A percentile compares a stretch with the other conserved stretches of the same genome.
phyloP scores from a whole-genome alignment of 129 eudicot species.

The Dittrichia graveolens region DNA sequence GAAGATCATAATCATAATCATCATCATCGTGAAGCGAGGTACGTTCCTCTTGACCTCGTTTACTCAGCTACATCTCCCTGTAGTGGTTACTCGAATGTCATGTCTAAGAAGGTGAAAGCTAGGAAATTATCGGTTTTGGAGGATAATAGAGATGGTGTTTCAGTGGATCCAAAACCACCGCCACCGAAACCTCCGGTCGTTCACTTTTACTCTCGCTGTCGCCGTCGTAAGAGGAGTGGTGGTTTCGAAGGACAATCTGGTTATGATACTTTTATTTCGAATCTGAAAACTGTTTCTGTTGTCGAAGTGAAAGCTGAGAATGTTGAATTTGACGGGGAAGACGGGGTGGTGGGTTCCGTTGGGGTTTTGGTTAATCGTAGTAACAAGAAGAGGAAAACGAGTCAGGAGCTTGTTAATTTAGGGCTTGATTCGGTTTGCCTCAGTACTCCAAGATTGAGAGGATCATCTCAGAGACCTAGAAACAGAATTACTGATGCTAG shows the following conservation, averaged over 20 bases:
- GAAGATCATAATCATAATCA: conserved; percentile 19
- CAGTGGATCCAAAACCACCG: conserved; percentile 23
- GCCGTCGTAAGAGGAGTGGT: conserved; percentile 30
- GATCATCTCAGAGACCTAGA: conserved; percentile 28
- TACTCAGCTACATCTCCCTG: conserved; percentile 81
- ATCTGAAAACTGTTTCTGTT: conserved; percentile 12
- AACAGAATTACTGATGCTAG: background rate
- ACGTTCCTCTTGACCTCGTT: conserved; percentile 63
- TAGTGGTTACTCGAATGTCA: conserved; percentile 52
- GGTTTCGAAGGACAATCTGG: background rate
- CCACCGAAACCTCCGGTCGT: conserved; percentile 37
- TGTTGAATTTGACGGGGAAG: conserved; percentile 24
- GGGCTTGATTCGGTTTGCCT: conserved; percentile 43
- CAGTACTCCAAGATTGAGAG: conserved; percentile 41
- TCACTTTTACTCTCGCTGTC: conserved; percentile 47
- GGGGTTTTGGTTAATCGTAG: conserved; percentile 15
- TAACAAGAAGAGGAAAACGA: conserved; percentile 50
- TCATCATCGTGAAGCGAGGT: conserved; percentile 40
- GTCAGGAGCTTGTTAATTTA: conserved; percentile 45
- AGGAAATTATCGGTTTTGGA: conserved; percentile 35
- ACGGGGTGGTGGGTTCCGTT: conserved; percentile 11
- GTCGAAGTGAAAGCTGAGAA: conserved; percentile 18
- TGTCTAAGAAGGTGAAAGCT: conserved; percentile 70
- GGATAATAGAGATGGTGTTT: conserved; percentile 8
- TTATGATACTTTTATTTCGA: conserved; percentile 17